Evolutionary conservation across 2,329 filamentous ascomycete species (phyloP).

Genomic region (Chrysoporthe deuterocubensis): DNA sequence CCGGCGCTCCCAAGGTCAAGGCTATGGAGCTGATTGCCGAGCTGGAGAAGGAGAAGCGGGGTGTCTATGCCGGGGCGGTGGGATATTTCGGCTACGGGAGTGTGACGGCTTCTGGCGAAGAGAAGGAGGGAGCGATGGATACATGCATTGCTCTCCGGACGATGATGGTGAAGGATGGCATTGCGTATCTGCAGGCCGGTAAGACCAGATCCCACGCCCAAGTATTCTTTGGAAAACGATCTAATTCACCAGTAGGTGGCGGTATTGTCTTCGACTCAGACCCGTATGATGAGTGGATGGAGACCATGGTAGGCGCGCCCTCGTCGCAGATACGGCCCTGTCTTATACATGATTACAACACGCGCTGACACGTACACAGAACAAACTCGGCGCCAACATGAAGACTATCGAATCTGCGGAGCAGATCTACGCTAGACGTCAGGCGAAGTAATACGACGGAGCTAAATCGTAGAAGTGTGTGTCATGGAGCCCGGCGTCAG

Average conservation of each 20-base stretch:
- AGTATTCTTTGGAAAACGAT: neutral
- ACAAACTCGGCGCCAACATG: slow-evolving; percentile 92
- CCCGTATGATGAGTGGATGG: slow-evolving; percentile 86
- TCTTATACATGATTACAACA: slow-evolving; percentile 33
- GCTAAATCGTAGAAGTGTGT: neutral
- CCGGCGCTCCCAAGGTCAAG: slow-evolving; percentile 90
- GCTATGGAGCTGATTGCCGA: slow-evolving; percentile 98
- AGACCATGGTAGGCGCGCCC: slow-evolving; percentile 64
- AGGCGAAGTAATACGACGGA: slow-evolving; percentile 28
- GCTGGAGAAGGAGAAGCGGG: slow-evolving; percentile 89
- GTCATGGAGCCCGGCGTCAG: neutral
- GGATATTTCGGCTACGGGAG: slow-evolving; percentile 93
- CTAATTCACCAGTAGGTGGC: slow-evolving; percentile 56
- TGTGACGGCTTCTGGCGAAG: slow-evolving; percentile 65
- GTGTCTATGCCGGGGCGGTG: slow-evolving; percentile 93
- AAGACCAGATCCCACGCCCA: slow-evolving; percentile 34
- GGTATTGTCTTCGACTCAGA: slow-evolving; percentile 96
- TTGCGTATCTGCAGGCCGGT: slow-evolving; percentile 88
- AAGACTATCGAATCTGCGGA: slow-evolving; percentile 86
- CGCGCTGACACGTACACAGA: slow-evolving; percentile 50
- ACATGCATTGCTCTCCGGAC: slow-evolving; percentile 82
- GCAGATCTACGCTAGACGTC: slow-evolving; percentile 55
- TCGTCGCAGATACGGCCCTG: neutral
- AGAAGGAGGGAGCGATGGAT: slow-evolving; percentile 86
- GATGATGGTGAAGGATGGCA: slow-evolving; percentile 90